These are phyloP conservation scores for Suhomyces choctaworum DNA, from an alignment of 1,139 yeast genomes.

Conservation along the genomic window DNA sequence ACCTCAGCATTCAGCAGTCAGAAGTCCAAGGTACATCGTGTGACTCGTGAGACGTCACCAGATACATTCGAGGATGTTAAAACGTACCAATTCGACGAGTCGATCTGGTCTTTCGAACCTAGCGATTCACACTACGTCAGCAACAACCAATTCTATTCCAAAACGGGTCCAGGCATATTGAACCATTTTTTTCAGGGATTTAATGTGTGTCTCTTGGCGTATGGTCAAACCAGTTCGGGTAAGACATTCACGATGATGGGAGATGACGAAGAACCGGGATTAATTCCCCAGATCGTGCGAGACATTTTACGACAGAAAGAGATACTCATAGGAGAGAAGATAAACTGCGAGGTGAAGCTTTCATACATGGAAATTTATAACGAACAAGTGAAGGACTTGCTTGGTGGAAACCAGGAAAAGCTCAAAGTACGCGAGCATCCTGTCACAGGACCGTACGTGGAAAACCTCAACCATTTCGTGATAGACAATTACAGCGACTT, in stretches of 20 bases:
- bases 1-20: conserved; percentile 16
- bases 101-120: conserved; percentile 56
- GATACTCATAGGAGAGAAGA: conserved; percentile 37
- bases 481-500: conserved; percentile 50
- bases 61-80: conserved; percentile 22
- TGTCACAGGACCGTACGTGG: conserved; percentile 68
- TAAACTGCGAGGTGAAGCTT: conserved; percentile 54
- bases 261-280: conserved; percentile 47
- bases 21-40: conserved; percentile 4
- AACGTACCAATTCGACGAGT: conserved; percentile 54
- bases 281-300: conserved; percentile 59
- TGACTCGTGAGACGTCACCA: conserved; percentile 7
- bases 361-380: conserved; percentile 75
- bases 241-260: conserved; percentile 81
- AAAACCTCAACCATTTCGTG: conserved; percentile 51
- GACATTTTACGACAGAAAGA: conserved; percentile 53
- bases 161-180: conserved; percentile 59
- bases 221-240: conserved; percentile 78
- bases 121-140: conserved; percentile 38
- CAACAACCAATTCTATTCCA: conserved; percentile 51
- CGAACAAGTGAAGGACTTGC: conserved; percentile 64
- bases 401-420: conserved; percentile 32
- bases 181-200: conserved; percentile 67
- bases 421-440: conserved; percentile 62
- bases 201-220: conserved; percentile 73